Percentiles rank a stretch among this genome's conserved stretches.
These are phyloP conservation scores for Thalassiosira hispida DNA, from an alignment of 352 stramenopile species.

Conservation along the genomic window DNA sequence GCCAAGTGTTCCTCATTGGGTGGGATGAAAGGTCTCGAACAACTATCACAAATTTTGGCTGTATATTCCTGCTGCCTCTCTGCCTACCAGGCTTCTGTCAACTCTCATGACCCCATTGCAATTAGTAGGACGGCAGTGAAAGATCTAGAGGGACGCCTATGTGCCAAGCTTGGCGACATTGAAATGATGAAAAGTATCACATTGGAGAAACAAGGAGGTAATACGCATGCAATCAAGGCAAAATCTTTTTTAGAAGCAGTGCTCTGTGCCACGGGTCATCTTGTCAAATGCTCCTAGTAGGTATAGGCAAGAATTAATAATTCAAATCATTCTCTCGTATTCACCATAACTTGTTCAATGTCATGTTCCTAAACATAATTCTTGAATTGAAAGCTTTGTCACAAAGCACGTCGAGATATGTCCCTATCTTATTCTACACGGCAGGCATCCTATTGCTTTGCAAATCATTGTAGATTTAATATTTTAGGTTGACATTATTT, in stretches of 20 bases:
- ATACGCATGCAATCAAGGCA: background rate
- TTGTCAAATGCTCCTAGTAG: conserved; percentile 12
- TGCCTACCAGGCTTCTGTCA: background rate
- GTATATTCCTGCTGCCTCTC: conserved; percentile 27
- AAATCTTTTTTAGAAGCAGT: conserved; percentile 26
- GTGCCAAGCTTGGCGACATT: conserved; percentile 13
- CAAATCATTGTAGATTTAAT: too few species aligned
- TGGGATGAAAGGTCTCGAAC: conserved; percentile 25
- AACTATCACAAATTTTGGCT: conserved; percentile 37
- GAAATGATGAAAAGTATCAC: conserved; percentile 2
- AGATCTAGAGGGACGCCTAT: conserved; percentile 1
- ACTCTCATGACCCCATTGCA: too few species aligned
- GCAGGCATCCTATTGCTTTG: too few species aligned
- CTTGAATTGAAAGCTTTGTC: too few species aligned
- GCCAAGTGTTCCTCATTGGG: conserved; percentile 13
- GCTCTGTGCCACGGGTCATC: conserved; percentile 14
- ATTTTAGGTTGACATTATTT: too few species aligned
- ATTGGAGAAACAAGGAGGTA: background rate
- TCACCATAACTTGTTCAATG: too few species aligned
- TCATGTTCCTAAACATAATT: too few species aligned
- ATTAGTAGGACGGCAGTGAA: background rate
- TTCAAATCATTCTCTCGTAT: too few species aligned
- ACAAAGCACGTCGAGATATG: too few species aligned
- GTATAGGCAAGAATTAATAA: too few species aligned
- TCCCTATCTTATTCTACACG: too few species aligned